Conservation (phyloP, 73 alveolate species). For the Paramecium tetraurelia region DNA sequence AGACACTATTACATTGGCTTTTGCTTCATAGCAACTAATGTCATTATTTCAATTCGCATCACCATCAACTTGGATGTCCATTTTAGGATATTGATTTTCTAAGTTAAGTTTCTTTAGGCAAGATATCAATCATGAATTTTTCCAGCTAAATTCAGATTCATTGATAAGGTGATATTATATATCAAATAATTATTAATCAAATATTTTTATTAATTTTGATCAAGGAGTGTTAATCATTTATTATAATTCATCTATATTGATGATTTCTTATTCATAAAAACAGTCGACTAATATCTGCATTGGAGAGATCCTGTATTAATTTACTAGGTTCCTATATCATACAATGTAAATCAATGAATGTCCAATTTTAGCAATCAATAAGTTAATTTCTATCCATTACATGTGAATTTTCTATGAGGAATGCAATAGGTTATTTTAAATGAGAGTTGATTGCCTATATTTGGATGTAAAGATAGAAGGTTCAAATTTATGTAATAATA, state of each 20-base stretch:
- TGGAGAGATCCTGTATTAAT: constrained; percentile 59
- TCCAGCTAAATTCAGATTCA: constrained; percentile 74
- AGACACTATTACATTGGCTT: constrained; percentile 69
- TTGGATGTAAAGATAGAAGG: too few relatives aligned
- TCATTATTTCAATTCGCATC: constrained; percentile 62
- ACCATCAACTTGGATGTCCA: constrained; percentile 71
- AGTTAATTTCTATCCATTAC: too few relatives aligned
- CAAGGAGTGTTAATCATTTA: constrained; percentile 59
- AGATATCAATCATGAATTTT: constrained; percentile 53
- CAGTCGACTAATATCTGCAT: constrained; percentile 62
- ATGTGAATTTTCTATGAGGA: too few relatives aligned
- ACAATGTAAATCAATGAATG: constrained; percentile 64
- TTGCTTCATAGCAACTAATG: constrained; percentile 56
- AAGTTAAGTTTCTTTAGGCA: constrained; percentile 55
- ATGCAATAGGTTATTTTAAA: too few relatives aligned
- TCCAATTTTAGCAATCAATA: constrained; percentile 6
- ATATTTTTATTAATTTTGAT: constrained; percentile 40
- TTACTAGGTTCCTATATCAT: constrained; percentile 68
- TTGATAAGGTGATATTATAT: background rate
- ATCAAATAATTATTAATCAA: constrained; percentile 62
- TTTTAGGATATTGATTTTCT: constrained; percentile 51
- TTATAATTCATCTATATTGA: constrained; percentile 46
- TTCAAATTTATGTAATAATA: too few relatives aligned
- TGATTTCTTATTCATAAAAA: constrained; percentile 66
- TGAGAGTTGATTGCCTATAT: too few relatives aligned